Base-by-base conservation (phyloP, 305 asterid species). In the Petunia hybrid region DNA sequence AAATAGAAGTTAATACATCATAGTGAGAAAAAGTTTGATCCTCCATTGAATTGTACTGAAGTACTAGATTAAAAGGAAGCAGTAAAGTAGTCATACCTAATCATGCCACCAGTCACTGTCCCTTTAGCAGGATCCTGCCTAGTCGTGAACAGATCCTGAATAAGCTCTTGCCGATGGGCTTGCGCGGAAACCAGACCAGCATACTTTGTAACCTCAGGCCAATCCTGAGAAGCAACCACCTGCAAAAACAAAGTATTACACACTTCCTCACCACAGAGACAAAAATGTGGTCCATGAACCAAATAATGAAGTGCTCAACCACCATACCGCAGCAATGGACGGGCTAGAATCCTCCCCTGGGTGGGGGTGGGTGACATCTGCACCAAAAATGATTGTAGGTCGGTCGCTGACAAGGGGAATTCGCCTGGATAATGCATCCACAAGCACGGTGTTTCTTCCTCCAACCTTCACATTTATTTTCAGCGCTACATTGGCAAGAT, bases 151-250 rank as follows among this genome's bases (percentile, higher is more conserved):
- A 97, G 76, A 82, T 97, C 99, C 80, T 97, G 94, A 57, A 97
- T 95, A 42, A 97, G 94, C 86, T 97, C 99, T 84, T 95, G 99
- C 46, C 99, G 86, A 82, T 92, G 98, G 55, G 99, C 94, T 85
- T 97, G 99, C 40, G 99, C 97, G 86, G 94, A 89, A 66, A 97
- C 99, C 87, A 95, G 83, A 22, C 98, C 99, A 22, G 99, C 98
- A 80, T 97, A 97, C 71, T 95, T 95, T 0, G 99, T 95, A 71
- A 97, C 88, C 82, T 95, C 97, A 0, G 99, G 98, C 99, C 99
- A 97, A 86, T 97, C 99, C 86, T 95, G 99, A 40, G 99, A 97
- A 8, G 99, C 99, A 63, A 97, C 99, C 68, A 97, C 99, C 99
- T 97, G 88, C 36, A 81, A 39, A 69, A 55, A 53, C 16, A 83